Evolutionary conservation across 2,329 filamentous ascomycete species (phyloP).

Genomic region (Diaporthe australafricana): DNA sequence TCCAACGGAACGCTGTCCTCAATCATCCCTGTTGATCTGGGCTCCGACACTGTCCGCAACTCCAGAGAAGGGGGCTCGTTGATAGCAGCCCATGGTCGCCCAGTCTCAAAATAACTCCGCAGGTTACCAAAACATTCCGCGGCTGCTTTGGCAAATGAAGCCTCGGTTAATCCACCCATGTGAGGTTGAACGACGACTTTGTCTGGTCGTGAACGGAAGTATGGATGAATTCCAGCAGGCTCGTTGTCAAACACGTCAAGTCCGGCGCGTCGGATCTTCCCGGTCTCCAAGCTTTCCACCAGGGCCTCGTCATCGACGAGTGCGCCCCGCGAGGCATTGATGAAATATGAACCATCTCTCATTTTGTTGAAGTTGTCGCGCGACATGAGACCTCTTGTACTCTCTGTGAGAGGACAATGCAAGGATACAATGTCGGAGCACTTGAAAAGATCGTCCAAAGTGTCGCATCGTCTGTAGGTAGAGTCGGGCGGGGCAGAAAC

Average conservation of each 20-base stretch:
- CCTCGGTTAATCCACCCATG: conserved; percentile 22
- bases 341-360: conserved; percentile 62
- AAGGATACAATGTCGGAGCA: conserved; percentile 64
- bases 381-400: conserved; percentile 62
- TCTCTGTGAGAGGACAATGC: conserved; percentile 60
- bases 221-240: conserved; percentile 23
- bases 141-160: conserved; percentile 11
- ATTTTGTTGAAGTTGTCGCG: conserved; percentile 58
- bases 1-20: not conserved
- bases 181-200: conserved; percentile 23
- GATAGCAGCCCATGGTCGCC: not conserved
- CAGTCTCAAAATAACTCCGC: conserved; percentile 23
- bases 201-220: conserved; percentile 16
- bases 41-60: not conserved
- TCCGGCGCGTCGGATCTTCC: conserved; percentile 59
- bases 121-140: conserved; percentile 22
- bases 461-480: conserved; percentile 51
- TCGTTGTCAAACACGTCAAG: conserved; percentile 59
- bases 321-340: conserved; percentile 63
- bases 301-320: conserved; percentile 62
- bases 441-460: conserved; percentile 62
- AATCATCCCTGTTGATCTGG: not conserved
- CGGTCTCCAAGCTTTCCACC: conserved; percentile 56
- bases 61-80: conserved; percentile 4
- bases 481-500: conserved; percentile 60